Base-by-base conservation (phyloP, 768 basidiomycete genomes). In the Termitomyces sp. region DNA sequence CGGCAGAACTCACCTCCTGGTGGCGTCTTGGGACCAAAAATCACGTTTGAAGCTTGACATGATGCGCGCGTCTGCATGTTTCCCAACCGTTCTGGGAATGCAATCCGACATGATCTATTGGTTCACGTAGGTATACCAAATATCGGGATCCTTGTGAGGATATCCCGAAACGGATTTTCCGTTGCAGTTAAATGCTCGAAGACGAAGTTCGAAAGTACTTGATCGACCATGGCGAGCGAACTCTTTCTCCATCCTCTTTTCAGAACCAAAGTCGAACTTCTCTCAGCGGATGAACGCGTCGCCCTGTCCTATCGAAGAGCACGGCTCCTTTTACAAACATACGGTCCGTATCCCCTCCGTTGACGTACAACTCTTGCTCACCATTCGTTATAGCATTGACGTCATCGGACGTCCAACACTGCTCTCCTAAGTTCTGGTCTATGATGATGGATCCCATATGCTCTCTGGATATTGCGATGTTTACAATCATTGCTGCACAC, bases 391-490 rank as follows among this genome's bases (percentile, higher is more conserved):
- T 59, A 79, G 79, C 70, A 48, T 65, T 82, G 54, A 76, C 77
- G 24, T 73, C 73, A 10, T 69, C 70, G 5, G 82, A 84, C 61
- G 72, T 85, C 24, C 74, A 81, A 55, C 69, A 70, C 55, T 80
- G 80, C 59, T 77, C 81, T 16, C 65, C 75, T 0, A 74, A 68
- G 49, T 84, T 79, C 60, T 84, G 83, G 82, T 70, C 72, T 2
- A 66, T 84, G 70, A 78, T 82, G 70, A 77, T 67, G 20, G 81
- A 84, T 62, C 82, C 81, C 1, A 77, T 83, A 36, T 72, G 75
- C 60, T 73, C 77, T 15, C 61, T 78, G 33, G 82, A 84, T 60
- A 75, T 76, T 41, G 80, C 82, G 42, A 76, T 80, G 75, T 78
- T 77, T 64, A 82, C 79, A 12, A 77, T 84, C 39, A 57, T 84